These are phyloP conservation scores for Coprinopsis sp. DNA, from an alignment of 768 basidiomycete species.

Conservation along the genomic window DNA sequence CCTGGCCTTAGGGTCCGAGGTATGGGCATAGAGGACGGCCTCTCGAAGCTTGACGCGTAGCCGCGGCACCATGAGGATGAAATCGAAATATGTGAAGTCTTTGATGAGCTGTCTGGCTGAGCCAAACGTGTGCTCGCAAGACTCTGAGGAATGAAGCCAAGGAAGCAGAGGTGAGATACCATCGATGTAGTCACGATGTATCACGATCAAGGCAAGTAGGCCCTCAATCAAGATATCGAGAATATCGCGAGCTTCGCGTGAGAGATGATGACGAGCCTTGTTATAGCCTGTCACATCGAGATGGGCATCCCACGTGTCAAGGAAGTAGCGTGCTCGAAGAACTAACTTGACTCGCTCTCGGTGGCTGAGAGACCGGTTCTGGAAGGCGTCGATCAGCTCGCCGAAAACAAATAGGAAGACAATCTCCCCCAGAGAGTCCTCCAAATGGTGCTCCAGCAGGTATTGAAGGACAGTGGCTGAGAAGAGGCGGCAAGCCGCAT, in stretches of 20 bases:
- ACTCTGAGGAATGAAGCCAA: constrained; percentile 27
- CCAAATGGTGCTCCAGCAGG: constrained; percentile 12
- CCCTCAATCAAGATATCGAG: constrained; percentile 25
- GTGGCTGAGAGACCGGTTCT: constrained; percentile 25
- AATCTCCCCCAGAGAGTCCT: constrained; percentile 13
- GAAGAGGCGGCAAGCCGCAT: constrained; percentile 21
- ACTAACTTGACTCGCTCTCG: constrained; percentile 25
- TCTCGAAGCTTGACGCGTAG: constrained; percentile 13
- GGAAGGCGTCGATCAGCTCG: constrained; percentile 32
- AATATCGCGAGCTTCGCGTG: constrained; percentile 29
- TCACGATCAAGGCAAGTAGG: constrained; percentile 24
- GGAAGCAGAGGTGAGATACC: constrained; percentile 22
- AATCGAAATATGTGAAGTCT: constrained; percentile 28
- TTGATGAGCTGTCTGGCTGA: constrained; percentile 21
- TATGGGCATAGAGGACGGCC: neutral
- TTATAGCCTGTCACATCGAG: constrained; percentile 17
- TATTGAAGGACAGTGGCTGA: constrained; percentile 22
- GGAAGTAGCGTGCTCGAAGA: constrained; percentile 25
- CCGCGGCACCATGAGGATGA: constrained; percentile 17
- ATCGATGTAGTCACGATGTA: constrained; percentile 30
- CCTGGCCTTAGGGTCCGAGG: neutral
- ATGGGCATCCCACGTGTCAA: constrained; percentile 23
- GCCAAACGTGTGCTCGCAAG: constrained; percentile 33
- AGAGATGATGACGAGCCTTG: constrained; percentile 24
- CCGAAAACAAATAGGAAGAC: constrained; percentile 36